Percentiles rank a stretch among this genome's conserved stretches.
These are phyloP conservation scores for Phoma sp. DNA, from an alignment of 2,329 filamentous ascomycete genomes.

Conservation along the genomic window DNA sequence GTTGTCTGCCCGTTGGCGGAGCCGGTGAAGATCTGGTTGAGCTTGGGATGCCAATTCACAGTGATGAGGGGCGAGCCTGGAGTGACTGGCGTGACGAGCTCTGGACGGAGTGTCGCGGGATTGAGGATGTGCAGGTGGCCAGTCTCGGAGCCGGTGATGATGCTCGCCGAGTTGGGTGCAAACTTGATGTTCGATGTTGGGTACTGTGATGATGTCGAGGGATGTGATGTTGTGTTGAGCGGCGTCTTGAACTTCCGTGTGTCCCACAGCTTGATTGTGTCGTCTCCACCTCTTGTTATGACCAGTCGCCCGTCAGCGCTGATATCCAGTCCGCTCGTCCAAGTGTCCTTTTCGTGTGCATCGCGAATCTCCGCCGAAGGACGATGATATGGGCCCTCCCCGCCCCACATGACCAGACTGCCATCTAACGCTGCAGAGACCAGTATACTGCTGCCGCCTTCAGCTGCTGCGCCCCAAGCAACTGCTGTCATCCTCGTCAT, in stretches of 20 bases:
- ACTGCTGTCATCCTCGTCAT: conserved; percentile 94
- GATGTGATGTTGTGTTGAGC: conserved; percentile 78
- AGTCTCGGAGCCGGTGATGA: conserved; percentile 86
- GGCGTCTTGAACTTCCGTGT: conserved; percentile 93
- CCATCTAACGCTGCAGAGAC: conserved; percentile 88
- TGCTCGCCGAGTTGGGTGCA: conserved; percentile 80
- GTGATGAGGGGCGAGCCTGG: conserved; percentile 81
- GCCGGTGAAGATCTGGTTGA: conserved; percentile 95
- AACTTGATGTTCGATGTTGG: conserved; percentile 88
- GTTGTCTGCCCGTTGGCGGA: conserved; percentile 91
- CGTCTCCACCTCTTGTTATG: conserved; percentile 88
- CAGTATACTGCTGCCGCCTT: conserved; percentile 80
- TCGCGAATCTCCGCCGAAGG: conserved; percentile 84
- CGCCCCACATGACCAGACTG: conserved; percentile 88
- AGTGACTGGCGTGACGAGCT: conserved; percentile 88
- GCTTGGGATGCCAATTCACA: conserved; percentile 89
- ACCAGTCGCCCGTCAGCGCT: conserved; percentile 90
- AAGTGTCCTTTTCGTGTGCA: conserved; percentile 82
- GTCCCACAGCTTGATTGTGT: conserved; percentile 96
- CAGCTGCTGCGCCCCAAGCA: conserved; percentile 78
- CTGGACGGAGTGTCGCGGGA: conserved; percentile 84
- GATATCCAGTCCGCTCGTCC: conserved; percentile 91
- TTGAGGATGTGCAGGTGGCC: conserved; percentile 94
- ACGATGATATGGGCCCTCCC: conserved; percentile 83
- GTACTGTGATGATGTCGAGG: conserved; percentile 83